phyloP scores from a whole-genome alignment of 345 rosid genomes.

The Erucastrum elatum region DNA sequence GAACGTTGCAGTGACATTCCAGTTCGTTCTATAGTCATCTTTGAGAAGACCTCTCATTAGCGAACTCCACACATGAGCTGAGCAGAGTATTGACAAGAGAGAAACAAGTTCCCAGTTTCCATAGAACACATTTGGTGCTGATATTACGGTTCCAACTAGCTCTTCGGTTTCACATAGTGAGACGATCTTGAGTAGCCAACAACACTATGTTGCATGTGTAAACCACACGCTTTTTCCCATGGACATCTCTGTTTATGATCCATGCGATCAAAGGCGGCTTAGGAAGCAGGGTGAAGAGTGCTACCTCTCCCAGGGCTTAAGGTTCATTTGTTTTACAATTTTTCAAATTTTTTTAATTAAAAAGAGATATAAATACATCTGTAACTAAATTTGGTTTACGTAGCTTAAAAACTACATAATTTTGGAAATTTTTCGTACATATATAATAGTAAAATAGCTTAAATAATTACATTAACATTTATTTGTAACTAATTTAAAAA shows the following conservation, averaged over 20 bases:
- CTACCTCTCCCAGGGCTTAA: not conserved
- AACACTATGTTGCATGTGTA: not conserved
- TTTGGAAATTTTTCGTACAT: too few species aligned
- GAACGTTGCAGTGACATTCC: not conserved
- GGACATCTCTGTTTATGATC: slow-evolving; percentile 10
- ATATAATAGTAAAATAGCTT: too few species aligned
- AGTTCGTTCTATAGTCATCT: not conserved
- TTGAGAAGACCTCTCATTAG: not conserved
- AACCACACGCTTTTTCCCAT: not conserved
- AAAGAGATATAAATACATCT: too few species aligned
- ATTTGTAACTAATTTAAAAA: too few species aligned
- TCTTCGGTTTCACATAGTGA: not conserved
- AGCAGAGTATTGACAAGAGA: not conserved
- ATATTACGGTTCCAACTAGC: slow-evolving; percentile 3
- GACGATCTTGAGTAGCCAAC: not conserved
- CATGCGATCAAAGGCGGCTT: not conserved
- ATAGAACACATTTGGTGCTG: slow-evolving; percentile 31
- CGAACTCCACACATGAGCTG: not conserved
- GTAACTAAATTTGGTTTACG: too few species aligned
- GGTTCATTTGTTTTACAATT: not conserved
- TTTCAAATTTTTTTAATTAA: too few species aligned
- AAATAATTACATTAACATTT: too few species aligned
- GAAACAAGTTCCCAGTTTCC: not conserved
- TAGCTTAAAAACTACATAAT: too few species aligned
- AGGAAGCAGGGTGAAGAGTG: not conserved